phyloP scores from a whole-genome alignment of 2,329 filamentous ascomycete species.

The Ophiognomonia clavigignenti-juglandacearum region DNA sequence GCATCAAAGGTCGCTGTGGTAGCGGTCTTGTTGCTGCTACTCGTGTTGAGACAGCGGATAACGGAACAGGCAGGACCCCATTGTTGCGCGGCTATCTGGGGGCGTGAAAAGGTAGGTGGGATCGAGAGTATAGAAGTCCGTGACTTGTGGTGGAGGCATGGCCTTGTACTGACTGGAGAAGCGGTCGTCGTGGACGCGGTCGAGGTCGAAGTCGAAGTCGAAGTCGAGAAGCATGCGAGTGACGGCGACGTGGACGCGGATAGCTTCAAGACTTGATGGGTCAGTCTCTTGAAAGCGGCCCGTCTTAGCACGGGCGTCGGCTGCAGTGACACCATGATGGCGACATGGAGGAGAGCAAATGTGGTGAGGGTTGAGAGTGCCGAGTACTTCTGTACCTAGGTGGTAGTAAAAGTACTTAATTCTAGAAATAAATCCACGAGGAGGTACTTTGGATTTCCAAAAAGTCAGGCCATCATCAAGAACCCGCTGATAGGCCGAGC shows the following conservation, averaged over 20 bases:
- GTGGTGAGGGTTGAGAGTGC: neutral
- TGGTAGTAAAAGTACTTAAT: too few species aligned
- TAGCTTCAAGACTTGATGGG: conserved; percentile 7
- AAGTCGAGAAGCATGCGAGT: conserved; percentile 1
- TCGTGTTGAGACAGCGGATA: conserved; percentile 6
- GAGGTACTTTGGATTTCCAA: too few species aligned
- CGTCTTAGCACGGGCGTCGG: conserved; percentile 10
- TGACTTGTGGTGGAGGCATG: conserved; percentile 30
- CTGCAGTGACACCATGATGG: conserved; percentile 12
- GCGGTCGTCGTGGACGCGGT: neutral
- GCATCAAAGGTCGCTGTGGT: conserved; percentile 1
- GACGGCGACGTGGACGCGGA: neutral
- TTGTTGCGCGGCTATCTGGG: neutral
- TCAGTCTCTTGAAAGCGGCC: conserved; percentile 9
- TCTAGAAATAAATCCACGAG: too few species aligned
- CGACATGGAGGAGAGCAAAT: neutral
- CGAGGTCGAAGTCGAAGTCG: conserved; percentile 2
- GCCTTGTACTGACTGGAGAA: conserved; percentile 40
- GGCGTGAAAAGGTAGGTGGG: conserved; percentile 2
- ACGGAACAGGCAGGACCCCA: neutral
- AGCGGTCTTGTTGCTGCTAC: conserved; percentile 10
- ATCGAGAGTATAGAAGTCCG: conserved; percentile 1
- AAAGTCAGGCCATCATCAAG: conserved; percentile 12
- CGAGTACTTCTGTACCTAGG: too few species aligned
- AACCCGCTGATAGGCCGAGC: conserved; percentile 1